Conservation (phyloP, 2,329 filamentous ascomycete species). For the Paracoccidioides lutzii region DNA sequence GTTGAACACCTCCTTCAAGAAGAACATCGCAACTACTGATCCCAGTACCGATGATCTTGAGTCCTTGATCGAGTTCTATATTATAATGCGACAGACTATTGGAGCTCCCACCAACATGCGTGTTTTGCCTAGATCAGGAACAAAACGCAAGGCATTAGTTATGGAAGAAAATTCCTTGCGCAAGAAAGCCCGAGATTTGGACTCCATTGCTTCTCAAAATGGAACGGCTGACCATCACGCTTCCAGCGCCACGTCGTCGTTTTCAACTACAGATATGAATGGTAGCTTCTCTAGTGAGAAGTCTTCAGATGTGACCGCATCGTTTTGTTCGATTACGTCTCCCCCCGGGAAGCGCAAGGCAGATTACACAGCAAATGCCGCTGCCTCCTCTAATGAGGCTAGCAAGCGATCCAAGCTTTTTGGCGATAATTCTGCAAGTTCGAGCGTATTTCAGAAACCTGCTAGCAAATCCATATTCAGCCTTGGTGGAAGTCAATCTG, state of each 20-base stretch:
- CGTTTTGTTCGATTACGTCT: background rate
- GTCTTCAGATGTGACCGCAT: background rate
- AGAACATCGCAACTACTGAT: slow-evolving; percentile 20
- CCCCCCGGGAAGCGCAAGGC: slow-evolving; percentile 8
- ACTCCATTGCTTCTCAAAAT: background rate
- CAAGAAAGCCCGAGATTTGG: background rate
- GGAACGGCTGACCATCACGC: background rate
- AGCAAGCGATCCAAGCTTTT: slow-evolving; percentile 7
- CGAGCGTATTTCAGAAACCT: background rate
- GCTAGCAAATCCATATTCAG: too few species aligned
- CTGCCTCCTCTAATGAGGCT: background rate
- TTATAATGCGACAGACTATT: slow-evolving; percentile 17
- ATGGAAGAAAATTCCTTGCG: background rate
- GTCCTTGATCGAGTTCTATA: slow-evolving; percentile 18
- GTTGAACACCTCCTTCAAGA: slow-evolving; percentile 27
- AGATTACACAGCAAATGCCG: slow-evolving; percentile 3
- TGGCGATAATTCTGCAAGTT: slow-evolving; percentile 2
- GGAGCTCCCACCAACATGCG: slow-evolving; percentile 16
- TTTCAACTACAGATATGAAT: background rate
- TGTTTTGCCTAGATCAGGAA: slow-evolving; percentile 2
- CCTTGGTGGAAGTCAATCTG: too few species aligned
- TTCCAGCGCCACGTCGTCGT: background rate
- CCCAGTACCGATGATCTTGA: slow-evolving; percentile 17
- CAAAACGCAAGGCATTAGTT: background rate
- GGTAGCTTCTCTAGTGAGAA: background rate